Conservation (phyloP, 805 yeast genomes). For the Teunomyces gatunensis region DNA sequence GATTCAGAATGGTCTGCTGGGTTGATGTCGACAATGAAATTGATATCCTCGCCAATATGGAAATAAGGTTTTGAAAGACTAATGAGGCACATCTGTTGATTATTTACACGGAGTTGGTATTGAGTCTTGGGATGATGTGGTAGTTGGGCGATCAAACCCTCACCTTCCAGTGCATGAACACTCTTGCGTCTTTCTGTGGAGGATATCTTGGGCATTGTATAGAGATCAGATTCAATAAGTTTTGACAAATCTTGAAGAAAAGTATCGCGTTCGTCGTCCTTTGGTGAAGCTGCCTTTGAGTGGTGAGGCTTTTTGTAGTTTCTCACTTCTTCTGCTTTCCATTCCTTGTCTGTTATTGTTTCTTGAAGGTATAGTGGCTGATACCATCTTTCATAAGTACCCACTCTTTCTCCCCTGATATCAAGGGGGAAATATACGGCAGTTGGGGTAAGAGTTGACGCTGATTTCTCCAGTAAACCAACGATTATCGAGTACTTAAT, state of each 20-base stretch:
- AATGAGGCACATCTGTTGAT: slow-evolving; percentile 29
- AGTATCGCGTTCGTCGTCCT: slow-evolving; percentile 9
- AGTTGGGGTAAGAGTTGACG: slow-evolving; percentile 13
- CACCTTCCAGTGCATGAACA: slow-evolving; percentile 14
- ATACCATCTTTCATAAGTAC: slow-evolving; percentile 26
- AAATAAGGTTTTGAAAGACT: slow-evolving; percentile 32
- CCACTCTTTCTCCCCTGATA: slow-evolving; percentile 22
- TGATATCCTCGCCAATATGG: slow-evolving; percentile 39
- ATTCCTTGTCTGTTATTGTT: slow-evolving; percentile 23
- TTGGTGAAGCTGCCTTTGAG: background rate
- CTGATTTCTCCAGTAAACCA: slow-evolving; percentile 24
- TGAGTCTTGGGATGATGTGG: slow-evolving; percentile 30
- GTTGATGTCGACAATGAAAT: slow-evolving; percentile 29
- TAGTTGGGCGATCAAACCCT: slow-evolving; percentile 20
- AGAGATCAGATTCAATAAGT: slow-evolving; percentile 31
- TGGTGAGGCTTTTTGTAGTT: background rate
- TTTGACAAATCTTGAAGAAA: slow-evolving; percentile 31
- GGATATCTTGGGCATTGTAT: slow-evolving; percentile 33
- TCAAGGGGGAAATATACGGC: slow-evolving; percentile 37
- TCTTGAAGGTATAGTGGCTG: slow-evolving; percentile 26
- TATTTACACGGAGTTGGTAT: slow-evolving; percentile 36
- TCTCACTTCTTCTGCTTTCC: slow-evolving; percentile 20
- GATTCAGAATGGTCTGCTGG: slow-evolving; percentile 12
- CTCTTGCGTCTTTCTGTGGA: slow-evolving; percentile 33
- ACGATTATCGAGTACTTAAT: slow-evolving; percentile 36